A percentile compares a stretch with the other conserved stretches of the same genome.
phyloP scores from a whole-genome alignment of 352 stramenopile species.

The Phytophthora crassamura region DNA sequence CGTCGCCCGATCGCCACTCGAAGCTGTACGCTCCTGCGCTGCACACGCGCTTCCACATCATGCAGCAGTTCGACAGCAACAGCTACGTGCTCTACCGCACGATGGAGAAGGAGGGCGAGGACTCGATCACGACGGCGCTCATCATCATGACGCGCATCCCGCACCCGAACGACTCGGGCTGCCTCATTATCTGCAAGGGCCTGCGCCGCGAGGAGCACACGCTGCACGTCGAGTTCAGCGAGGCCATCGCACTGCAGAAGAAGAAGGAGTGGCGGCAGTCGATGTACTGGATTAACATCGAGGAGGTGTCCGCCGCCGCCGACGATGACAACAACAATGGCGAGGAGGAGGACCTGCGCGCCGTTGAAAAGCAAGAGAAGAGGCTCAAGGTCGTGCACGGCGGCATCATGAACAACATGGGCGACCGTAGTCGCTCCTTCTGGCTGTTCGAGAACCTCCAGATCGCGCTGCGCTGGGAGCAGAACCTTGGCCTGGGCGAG shows the following conservation, averaged over 20 bases:
- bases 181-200: conserved; percentile 61
- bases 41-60: conserved; percentile 63
- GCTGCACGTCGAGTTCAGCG: conserved; percentile 52
- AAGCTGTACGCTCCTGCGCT: conserved; percentile 60
- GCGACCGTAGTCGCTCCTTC: conserved; percentile 59
- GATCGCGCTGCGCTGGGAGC: conserved; percentile 60
- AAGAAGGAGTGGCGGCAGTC: conserved; percentile 64
- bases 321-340: conserved; percentile 27
- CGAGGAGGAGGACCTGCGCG: conserved; percentile 21
- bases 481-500: conserved; percentile 51
- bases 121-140: conserved; percentile 64
- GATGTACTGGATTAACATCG: conserved; percentile 67
- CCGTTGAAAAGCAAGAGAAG: conserved; percentile 18
- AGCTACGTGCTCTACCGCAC: conserved; percentile 62
- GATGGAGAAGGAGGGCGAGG: conserved; percentile 66
- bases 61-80: conserved; percentile 62
- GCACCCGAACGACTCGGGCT: conserved; percentile 41
- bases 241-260: conserved; percentile 54
- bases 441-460: conserved; percentile 66
- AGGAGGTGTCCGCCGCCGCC: conserved; percentile 31
- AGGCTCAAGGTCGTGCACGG: conserved; percentile 52
- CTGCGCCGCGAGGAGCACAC: conserved; percentile 58
- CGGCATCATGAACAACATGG: conserved; percentile 70
- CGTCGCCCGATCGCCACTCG: conserved; percentile 47
- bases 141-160: conserved; percentile 65